These are phyloP conservation scores for Obba rivulosa DNA, from an alignment of 768 basidiomycete species.

Conservation along the genomic window DNA sequence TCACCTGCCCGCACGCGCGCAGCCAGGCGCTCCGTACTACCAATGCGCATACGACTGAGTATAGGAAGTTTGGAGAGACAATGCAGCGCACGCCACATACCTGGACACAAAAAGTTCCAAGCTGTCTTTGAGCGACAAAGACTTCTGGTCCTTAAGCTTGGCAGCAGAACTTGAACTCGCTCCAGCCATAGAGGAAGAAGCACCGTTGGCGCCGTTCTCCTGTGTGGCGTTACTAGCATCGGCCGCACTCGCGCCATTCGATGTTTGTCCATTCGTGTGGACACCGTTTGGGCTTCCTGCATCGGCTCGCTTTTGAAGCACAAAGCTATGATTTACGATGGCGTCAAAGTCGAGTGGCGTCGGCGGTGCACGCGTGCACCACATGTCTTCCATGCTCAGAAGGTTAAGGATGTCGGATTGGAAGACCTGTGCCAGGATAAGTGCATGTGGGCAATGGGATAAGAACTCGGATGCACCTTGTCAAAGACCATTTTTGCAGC, in stretches of 20 bases:
- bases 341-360: constrained; percentile 76
- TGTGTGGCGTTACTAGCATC: constrained; percentile 18
- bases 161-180: not conserved
- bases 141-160: constrained; percentile 77
- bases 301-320: constrained; percentile 26
- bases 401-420: constrained; percentile 82
- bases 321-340: constrained; percentile 63
- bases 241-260: constrained; percentile 21
- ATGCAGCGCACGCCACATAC: constrained; percentile 32
- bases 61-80: no score
- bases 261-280: constrained; percentile 7
- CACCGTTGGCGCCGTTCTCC: constrained; percentile 11
- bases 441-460: not conserved
- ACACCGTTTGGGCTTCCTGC: constrained; percentile 7
- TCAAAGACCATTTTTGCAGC: constrained; percentile 74
- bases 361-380: constrained; percentile 86
- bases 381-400: constrained; percentile 94
- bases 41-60: not conserved
- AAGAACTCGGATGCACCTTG: constrained; percentile 50
- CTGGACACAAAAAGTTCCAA: constrained; percentile 81
- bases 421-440: constrained; percentile 61
- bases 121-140: constrained; percentile 74
- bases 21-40: constrained; percentile 77
- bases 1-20: constrained; percentile 60
- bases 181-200: constrained; percentile 5